Conservation (phyloP, 2,329 filamentous ascomycete species). For the Aspergillus sp. region DNA sequence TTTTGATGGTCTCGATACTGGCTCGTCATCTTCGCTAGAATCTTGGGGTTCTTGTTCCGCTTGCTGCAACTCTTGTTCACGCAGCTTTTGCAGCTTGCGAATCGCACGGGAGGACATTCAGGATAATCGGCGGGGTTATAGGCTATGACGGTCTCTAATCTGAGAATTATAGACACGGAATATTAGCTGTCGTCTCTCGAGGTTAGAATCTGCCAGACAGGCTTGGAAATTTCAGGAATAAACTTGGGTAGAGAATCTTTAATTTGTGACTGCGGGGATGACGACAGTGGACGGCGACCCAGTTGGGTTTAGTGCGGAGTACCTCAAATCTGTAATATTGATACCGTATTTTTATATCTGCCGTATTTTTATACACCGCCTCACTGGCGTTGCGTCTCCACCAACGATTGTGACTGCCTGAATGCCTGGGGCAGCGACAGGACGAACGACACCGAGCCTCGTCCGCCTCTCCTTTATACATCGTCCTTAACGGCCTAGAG, state of each 20-base stretch:
- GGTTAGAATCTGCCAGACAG: neutral
- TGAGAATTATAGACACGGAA: neutral
- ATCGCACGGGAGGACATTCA: constrained; percentile 67
- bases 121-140: neutral
- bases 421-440: constrained; percentile 5
- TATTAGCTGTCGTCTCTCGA: neutral
- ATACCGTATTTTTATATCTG: neutral
- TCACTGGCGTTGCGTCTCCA: constrained; percentile 2
- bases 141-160: neutral
- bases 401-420: neutral
- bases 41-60: constrained; percentile 38
- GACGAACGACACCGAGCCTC: neutral
- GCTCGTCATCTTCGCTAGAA: constrained; percentile 43
- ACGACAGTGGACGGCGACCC: constrained; percentile 26
- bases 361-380: neutral
- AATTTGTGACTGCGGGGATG: constrained; percentile 29
- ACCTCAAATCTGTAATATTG: neutral
- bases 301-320: constrained; percentile 25
- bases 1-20: constrained; percentile 32
- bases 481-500: constrained; percentile 2
- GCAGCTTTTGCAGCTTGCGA: constrained; percentile 62
- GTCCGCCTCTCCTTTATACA: constrained; percentile 2
- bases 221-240: neutral
- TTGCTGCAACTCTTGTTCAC: constrained; percentile 56
- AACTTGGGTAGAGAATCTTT: constrained; percentile 1